Percentiles rank a stretch among this genome's conserved stretches.
Evolutionary conservation across 257 asterid genomes (phyloP).

Genomic region (Solanum boliviense): DNA sequence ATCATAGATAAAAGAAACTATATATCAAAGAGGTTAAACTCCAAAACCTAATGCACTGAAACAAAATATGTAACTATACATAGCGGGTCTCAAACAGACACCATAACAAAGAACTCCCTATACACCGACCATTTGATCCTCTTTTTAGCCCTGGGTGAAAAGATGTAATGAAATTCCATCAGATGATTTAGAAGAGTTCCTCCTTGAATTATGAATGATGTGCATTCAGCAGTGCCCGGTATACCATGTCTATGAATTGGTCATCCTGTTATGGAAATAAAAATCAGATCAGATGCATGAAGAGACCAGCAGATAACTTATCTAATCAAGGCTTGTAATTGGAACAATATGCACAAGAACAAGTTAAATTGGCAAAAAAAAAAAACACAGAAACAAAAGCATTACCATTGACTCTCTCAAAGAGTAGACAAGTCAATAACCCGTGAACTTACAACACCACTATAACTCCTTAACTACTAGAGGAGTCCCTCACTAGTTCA

Average conservation of each 20-base stretch:
- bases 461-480: background rate
- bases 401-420: background rate
- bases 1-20: background rate
- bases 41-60: background rate
- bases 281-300: background rate
- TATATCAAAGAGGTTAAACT: background rate
- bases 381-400: background rate
- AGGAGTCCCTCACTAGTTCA: background rate
- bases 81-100: background rate
- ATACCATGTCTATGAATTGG: conserved; percentile 78
- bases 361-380: background rate
- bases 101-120: background rate
- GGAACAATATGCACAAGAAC: background rate
- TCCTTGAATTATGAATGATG: conserved; percentile 37
- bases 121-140: background rate
- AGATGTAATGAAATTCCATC: background rate
- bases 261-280: conserved; percentile 36
- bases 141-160: background rate
- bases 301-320: background rate
- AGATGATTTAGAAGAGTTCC: background rate
- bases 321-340: background rate
- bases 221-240: conserved; percentile 61
- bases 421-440: background rate
- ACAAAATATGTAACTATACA: background rate
- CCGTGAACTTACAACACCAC: background rate